These are phyloP conservation scores for Phaeosphaeriaceae sp. DNA, from an alignment of 2,329 filamentous ascomycete species.

Conservation along the genomic window DNA sequence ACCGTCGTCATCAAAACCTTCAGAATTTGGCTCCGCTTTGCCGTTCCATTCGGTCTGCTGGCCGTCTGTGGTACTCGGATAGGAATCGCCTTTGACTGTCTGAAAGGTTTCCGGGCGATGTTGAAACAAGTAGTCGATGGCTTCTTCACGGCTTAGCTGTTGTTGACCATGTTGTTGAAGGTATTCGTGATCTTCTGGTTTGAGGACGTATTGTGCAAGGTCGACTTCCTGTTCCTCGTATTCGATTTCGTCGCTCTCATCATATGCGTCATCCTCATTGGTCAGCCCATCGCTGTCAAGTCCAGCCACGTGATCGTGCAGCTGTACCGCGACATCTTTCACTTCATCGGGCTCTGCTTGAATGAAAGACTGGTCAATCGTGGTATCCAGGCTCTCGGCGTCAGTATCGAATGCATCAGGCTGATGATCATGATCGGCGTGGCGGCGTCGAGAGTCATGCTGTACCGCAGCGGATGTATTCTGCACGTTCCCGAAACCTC, in stretches of 20 bases:
- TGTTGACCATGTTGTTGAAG: slow-evolving; percentile 3
- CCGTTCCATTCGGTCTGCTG: slow-evolving; percentile 22
- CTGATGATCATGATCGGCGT: slow-evolving; percentile 15
- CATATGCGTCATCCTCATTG: slow-evolving; percentile 16
- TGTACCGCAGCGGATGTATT: slow-evolving; percentile 19
- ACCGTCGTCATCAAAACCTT: slow-evolving; percentile 10
- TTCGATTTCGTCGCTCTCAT: slow-evolving; percentile 1
- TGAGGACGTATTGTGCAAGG: slow-evolving; percentile 1
- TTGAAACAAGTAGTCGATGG: slow-evolving; percentile 7
- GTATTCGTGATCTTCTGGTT: slow-evolving; percentile 1
- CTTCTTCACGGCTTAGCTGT: slow-evolving; percentile 4
- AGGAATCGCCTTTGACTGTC: slow-evolving; percentile 41
- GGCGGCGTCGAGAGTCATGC: slow-evolving; percentile 20
- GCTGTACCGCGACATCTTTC: slow-evolving; percentile 9
- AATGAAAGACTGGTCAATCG: slow-evolving; percentile 30
- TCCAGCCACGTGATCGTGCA: slow-evolving; percentile 12
- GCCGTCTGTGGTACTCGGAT: slow-evolving; percentile 48
- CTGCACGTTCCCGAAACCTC: slow-evolving; percentile 15
- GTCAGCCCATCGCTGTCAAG: slow-evolving; percentile 12
- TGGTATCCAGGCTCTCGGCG: slow-evolving; percentile 46
- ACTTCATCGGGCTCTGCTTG: slow-evolving; percentile 26
- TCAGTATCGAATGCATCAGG: slow-evolving; percentile 47
- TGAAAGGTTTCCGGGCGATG: slow-evolving; percentile 6
- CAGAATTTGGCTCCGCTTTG: slow-evolving; percentile 12
- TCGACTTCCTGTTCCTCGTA: slow-evolving; percentile 3